phyloP scores from a whole-genome alignment of 1,139 yeast species.

The Yamadazyma diddensiae region DNA sequence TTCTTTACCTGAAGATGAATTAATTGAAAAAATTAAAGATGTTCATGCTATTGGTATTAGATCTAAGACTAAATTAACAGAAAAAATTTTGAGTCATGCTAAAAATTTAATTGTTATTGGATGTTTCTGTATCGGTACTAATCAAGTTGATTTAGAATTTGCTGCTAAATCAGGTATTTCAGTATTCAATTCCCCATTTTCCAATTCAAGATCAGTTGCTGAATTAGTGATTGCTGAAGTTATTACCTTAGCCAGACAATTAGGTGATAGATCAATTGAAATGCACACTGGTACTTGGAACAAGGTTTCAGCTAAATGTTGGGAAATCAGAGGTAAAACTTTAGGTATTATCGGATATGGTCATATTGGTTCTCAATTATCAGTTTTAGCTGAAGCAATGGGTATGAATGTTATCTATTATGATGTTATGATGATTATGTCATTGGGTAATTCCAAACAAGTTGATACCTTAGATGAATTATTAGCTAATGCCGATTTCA shows the following conservation, averaged over 20 bases:
- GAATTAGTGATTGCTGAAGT: constrained; percentile 96
- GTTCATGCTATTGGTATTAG: constrained; percentile 98
- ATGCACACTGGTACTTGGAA: constrained; percentile 98
- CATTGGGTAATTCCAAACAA: constrained; percentile 96
- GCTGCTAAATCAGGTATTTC: constrained; percentile 95
- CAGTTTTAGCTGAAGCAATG: constrained; percentile 95
- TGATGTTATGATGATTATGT: constrained; percentile 90
- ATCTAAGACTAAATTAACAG: constrained; percentile 89
- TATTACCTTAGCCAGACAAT: constrained; percentile 90
- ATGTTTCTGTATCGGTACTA: constrained; percentile 98
- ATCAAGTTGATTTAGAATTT: constrained; percentile 88
- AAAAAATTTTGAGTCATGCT: constrained; percentile 76
- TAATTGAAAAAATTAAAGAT: constrained; percentile 88
- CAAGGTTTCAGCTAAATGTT: constrained; percentile 90
- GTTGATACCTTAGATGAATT: constrained; percentile 82
- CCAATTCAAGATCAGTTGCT: constrained; percentile 98
- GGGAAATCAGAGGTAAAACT: constrained; percentile 99
- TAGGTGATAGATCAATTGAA: constrained; percentile 96
- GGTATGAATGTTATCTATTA: constrained; percentile 97
- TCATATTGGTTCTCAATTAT: constrained; percentile 95
- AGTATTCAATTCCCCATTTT: constrained; percentile 97
- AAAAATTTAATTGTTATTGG: constrained; percentile 89
- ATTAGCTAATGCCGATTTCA: constrained; percentile 78
- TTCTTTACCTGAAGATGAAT: constrained; percentile 87
- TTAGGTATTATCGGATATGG: constrained; percentile 97